Evolutionary conservation across 805 yeast species (phyloP), one percentile per base, ranked within the genome.

Genomic region (Cyberlindnera sargentensis): DNA sequence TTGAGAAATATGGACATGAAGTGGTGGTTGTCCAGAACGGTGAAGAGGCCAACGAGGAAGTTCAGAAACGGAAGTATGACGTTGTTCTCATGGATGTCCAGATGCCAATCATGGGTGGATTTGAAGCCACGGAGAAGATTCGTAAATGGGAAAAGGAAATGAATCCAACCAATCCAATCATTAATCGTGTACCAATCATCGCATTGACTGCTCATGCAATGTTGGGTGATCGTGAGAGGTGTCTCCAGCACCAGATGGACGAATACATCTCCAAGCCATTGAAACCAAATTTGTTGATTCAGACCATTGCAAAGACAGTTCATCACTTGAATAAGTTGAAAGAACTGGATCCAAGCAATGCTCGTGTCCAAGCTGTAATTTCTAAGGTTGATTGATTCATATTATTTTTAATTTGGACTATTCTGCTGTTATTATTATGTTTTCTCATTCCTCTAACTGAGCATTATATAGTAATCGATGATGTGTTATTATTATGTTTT

Each of bases 31-130:
- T 85, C 4, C 90, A 84, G 59, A 86, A 86, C 63, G 95, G 95
- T 23, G 69, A 76, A 47, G 86, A 85, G 55, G 95, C 95, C 0
- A 75, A 76, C 50, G 84, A 84, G 47, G 89, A 89, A 2, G 79
- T 85, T 36, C 70, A 80, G 58, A 71, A 74, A 48, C 75, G 73
- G 47, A 71, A 73, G 39, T 86, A 81, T 59, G 95, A 86, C 59
- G 89, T 85, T 37, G 83, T 86, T 11, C 73, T 86, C 49, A 86
- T 86, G 95, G 95, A 86, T 66, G 95, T 86, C 38, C 95, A 86
- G 63, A 86, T 86, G 95, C 95, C 95, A 8, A 85, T 85, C 11
- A 87, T 87, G 91, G 95, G 95, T 31, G 95, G 95, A 0, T 86
- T 87, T 61, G 95, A 86, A 59, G 95, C 95, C 4, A 86, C 95